Conservation (phyloP, 352 stramenopile genomes). For the Phytophthora cajani region DNA sequence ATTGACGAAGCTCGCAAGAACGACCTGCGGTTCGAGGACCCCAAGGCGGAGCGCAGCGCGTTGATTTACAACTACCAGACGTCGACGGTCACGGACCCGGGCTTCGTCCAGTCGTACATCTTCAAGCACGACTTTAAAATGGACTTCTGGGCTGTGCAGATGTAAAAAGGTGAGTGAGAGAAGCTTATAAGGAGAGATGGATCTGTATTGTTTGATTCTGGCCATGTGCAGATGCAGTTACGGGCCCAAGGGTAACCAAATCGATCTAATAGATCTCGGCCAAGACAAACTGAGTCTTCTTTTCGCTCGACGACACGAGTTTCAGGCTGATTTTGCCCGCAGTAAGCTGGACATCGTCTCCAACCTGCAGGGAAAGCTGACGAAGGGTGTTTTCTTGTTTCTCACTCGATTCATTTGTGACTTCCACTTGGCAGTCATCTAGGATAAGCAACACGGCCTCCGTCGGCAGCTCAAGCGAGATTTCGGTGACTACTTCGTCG, state of each 20-base stretch:
- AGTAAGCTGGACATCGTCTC: conserved; percentile 33
- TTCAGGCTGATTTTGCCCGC: conserved; percentile 19
- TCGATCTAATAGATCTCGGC: conserved; percentile 44
- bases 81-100: conserved; percentile 62
- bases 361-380: conserved; percentile 26
- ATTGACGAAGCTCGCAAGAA: conserved; percentile 80
- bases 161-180: conserved; percentile 15
- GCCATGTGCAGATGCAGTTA: neutral
- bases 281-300: conserved; percentile 34
- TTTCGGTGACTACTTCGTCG: conserved; percentile 10
- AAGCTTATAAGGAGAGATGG: neutral
- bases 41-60: conserved; percentile 47
- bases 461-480: conserved; percentile 42
- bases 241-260: conserved; percentile 10
- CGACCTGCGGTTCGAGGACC: conserved; percentile 54
- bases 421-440: conserved; percentile 33
- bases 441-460: conserved; percentile 45
- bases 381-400: conserved; percentile 1
- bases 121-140: conserved; percentile 69
- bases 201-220: neutral
- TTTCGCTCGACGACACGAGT: conserved; percentile 15
- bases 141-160: conserved; percentile 50
- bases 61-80: conserved; percentile 82
- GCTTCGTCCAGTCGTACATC: conserved; percentile 72
- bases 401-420: conserved; percentile 14